Conservation (phyloP, 768 basidiomycete genomes). For the Trametes cubensis region DNA sequence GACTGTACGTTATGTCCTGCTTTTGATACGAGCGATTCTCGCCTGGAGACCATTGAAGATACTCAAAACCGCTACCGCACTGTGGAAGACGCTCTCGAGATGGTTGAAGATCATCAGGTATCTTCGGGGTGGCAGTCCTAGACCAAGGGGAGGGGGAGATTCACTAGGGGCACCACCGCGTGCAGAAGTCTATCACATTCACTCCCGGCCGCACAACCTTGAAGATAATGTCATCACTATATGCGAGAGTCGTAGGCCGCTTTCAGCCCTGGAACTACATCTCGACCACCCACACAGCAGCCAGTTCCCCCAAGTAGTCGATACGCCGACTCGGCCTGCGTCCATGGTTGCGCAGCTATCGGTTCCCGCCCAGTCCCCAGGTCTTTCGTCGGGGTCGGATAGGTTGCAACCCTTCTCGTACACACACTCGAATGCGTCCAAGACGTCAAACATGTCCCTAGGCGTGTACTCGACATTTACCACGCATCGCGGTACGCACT, state of each 20-base stretch:
- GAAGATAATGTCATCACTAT: neutral
- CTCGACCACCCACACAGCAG: constrained; percentile 1
- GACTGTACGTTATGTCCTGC: constrained; percentile 13
- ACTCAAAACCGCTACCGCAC: neutral
- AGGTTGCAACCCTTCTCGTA: constrained; percentile 11
- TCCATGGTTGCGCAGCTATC: constrained; percentile 11
- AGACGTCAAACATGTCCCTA: constrained; percentile 10
- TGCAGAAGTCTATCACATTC: neutral
- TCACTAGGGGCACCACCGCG: neutral
- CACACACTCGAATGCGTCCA: constrained; percentile 13
- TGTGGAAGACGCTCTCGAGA: constrained; percentile 13
- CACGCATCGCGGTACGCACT: neutral
- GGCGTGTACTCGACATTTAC: constrained; percentile 6
- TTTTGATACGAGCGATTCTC: constrained; percentile 7
- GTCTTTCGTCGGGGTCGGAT: neutral
- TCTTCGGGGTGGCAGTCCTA: neutral
- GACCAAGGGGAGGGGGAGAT: neutral
- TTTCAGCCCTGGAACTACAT: constrained; percentile 18
- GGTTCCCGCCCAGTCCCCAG: constrained; percentile 14
- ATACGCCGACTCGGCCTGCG: constrained; percentile 17
- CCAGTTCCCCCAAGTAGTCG: constrained; percentile 14
- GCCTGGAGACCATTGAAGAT: neutral
- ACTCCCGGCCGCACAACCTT: neutral
- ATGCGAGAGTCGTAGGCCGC: constrained; percentile 22
- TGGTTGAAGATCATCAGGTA: neutral